phyloP scores from a whole-genome alignment of 768 basidiomycete species.

The Tricholoma saponaceum region DNA sequence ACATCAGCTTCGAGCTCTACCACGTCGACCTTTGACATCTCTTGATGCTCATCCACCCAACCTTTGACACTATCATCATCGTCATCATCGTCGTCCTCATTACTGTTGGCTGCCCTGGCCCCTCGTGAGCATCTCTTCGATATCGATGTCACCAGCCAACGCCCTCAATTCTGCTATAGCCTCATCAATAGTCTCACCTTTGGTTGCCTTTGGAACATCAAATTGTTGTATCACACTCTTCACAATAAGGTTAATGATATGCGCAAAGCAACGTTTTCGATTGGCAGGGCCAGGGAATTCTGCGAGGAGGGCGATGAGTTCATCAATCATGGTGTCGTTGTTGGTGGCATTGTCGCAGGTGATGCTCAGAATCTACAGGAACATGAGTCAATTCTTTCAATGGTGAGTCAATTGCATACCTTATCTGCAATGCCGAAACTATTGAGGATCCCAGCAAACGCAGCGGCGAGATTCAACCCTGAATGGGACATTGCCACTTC shows the following conservation, averaged over 20 bases:
- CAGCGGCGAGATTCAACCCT: constrained; percentile 12
- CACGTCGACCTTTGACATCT: background rate
- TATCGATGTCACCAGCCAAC: background rate
- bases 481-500: constrained; percentile 34
- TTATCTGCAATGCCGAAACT: constrained; percentile 19
- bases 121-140: background rate
- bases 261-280: constrained; percentile 31
- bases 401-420: constrained; percentile 9
- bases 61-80: constrained; percentile 15
- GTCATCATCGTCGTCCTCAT: constrained; percentile 13
- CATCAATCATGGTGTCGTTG: constrained; percentile 31
- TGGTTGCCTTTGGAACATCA: constrained; percentile 19
- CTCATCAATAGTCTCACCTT: background rate
- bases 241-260: constrained; percentile 33
- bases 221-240: constrained; percentile 28
- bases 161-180: background rate
- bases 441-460: constrained; percentile 26
- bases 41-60: constrained; percentile 2
- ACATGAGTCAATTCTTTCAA: too few species aligned
- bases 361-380: too few species aligned
- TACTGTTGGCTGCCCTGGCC: constrained; percentile 2
- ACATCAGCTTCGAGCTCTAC: constrained; percentile 9
- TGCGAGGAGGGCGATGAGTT: constrained; percentile 16
- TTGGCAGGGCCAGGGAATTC: constrained; percentile 19
- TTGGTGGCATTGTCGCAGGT: constrained; percentile 13